phyloP scores from a whole-genome alignment of 768 basidiomycete species.

The Calocybe cyanea region DNA sequence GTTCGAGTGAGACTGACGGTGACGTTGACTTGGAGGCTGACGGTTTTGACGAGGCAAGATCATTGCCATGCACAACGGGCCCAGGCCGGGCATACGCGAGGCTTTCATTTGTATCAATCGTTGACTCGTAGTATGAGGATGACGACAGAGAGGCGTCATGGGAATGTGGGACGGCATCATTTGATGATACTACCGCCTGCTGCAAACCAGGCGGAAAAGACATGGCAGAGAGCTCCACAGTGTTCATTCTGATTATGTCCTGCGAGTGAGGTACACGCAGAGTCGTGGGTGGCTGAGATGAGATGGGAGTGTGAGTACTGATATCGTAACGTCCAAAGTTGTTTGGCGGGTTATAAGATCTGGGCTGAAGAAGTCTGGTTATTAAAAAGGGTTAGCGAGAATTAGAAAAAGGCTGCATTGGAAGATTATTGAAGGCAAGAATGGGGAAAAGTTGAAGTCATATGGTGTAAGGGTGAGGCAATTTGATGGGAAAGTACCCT shows the following conservation, averaged over 20 bases:
- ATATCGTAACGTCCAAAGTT: constrained; percentile 18
- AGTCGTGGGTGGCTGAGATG: constrained; percentile 5
- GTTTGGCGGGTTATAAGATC: constrained; percentile 40
- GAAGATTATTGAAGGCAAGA: constrained; percentile 14
- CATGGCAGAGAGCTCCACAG: constrained; percentile 62
- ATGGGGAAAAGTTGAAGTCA: constrained; percentile 14
- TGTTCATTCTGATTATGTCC: constrained; percentile 60
- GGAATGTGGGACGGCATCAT: constrained; percentile 12
- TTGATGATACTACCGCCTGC: background rate
- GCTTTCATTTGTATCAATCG: constrained; percentile 8
- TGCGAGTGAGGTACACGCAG: constrained; percentile 46
- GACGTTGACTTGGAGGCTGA: constrained; percentile 10
- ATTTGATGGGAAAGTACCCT: constrained; percentile 5
- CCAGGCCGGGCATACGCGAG: constrained; percentile 11
- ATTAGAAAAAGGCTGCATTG: constrained; percentile 5
- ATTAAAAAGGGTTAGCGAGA: constrained; percentile 9
- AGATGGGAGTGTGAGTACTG: no score
- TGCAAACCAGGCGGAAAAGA: constrained; percentile 28
- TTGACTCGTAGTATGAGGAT: constrained; percentile 6
- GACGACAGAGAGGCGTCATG: constrained; percentile 9
- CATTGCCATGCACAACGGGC: constrained; percentile 4
- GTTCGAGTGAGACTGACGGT: constrained; percentile 13
- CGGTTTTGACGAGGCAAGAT: constrained; percentile 11
- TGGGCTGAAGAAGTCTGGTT: constrained; percentile 53
- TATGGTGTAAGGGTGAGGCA: constrained; percentile 20